Evolutionary conservation across 2,329 filamentous ascomycete species (phyloP), one percentile per base, ranked within the genome.

Genomic region (Truncatella angustata): DNA sequence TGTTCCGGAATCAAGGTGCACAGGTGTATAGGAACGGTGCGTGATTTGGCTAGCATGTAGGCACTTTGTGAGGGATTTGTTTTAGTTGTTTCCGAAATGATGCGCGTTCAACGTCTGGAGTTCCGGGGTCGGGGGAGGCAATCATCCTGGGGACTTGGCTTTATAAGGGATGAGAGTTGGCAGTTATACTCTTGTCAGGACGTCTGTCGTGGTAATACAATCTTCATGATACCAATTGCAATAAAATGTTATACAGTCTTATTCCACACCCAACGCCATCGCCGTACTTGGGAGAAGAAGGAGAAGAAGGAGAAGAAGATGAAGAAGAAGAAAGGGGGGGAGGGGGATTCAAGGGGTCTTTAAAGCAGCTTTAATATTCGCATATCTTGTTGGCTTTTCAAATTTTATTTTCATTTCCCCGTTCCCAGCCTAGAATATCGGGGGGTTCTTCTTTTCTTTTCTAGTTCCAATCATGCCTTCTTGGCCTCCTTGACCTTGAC

Each of bases 1-100:
- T 90, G 70, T 88, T 92, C 69, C 77, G 90, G 53, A 87, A 89
- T 61, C 87, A 90, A 60, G 88, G 88, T 5, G 79, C 82, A 35
- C 84, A 90, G 70, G 85, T 92, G 24, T 89, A 90, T 63, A 76
- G 88, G 55, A 88, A 86, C 63, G 87, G 86, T 48, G 84, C 85
- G 50, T 90, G 65, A 72, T 51, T 10, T 44, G 40, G 21, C n/a
- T n/a, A n/a, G n/a, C n/a, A n/a, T n/a, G n/a, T n/a, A n/a, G n/a
- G n/a, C n/a, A n/a, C n/a, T n/a, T n/a, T n/a, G n/a, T n/a, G n/a
- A n/a, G n/a, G n/a, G n/a, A n/a, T n/a, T n/a, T n/a, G n/a, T n/a
- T n/a, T n/a, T n/a, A n/a, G n/a, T n/a, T 40, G 37, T 40, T 21
- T 37, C 30, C 40, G 18, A 37, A n/a, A 44, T 52, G 50, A 52